A percentile compares a stretch with the other conserved stretches of the same genome.
These are phyloP conservation scores for Articulospora tetracladia DNA, from an alignment of 495 filamentous ascomycete species.

Conservation along the genomic window DNA sequence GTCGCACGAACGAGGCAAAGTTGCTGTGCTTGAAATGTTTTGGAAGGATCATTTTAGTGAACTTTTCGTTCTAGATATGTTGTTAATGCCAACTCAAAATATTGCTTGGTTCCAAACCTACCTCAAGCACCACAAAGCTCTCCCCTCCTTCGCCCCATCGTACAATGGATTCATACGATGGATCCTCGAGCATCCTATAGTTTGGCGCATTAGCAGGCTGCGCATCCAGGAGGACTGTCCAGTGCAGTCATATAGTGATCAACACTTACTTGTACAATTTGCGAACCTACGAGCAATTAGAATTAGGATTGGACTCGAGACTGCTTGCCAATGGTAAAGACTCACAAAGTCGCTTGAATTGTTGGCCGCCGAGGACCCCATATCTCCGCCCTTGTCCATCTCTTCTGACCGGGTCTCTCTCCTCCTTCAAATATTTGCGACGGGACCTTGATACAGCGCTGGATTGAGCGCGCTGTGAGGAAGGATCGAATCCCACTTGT, in stretches of 20 bases:
- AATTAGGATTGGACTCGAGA: neutral
- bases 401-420: neutral
- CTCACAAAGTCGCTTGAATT: constrained; percentile 32
- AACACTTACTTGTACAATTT: constrained; percentile 91
- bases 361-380: constrained; percentile 22
- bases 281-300: constrained; percentile 63
- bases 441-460: neutral
- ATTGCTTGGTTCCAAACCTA: constrained; percentile 34
- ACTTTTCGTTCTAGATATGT: constrained; percentile 80
- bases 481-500: too few species aligned
- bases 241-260: neutral
- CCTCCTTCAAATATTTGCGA: neutral
- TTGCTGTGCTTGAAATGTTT: constrained; percentile 99
- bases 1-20: constrained; percentile 97
- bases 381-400: constrained; percentile 25
- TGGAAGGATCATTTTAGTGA: constrained; percentile 93
- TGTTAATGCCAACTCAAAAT: constrained; percentile 1
- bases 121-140: constrained; percentile 97
- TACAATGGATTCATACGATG: constrained; percentile 86
- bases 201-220: constrained; percentile 24
- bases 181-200: constrained; percentile 92
- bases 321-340: neutral
- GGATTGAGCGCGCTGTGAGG: too few species aligned
- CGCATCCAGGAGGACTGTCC: neutral
- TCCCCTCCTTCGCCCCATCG: constrained; percentile 93